Conservation (phyloP, 805 yeast species). For the Priceomyces melissophilus region DNA sequence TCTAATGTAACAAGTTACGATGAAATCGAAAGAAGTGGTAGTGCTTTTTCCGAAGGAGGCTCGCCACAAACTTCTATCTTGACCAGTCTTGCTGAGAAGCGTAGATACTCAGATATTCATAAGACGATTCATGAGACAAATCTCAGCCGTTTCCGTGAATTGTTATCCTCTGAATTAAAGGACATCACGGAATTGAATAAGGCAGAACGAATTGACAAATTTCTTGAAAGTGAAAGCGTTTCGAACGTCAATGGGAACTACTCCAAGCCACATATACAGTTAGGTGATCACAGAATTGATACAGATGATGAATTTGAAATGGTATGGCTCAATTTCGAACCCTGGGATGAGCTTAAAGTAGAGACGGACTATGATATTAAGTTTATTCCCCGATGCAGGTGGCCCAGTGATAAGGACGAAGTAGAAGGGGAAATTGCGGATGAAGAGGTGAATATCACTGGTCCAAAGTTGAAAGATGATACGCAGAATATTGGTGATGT, state of each 20-base stretch:
- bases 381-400: slow-evolving; percentile 27
- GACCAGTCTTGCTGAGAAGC: slow-evolving; percentile 13
- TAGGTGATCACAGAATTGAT: slow-evolving; percentile 35
- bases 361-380: slow-evolving; percentile 40
- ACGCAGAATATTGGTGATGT: slow-evolving; percentile 2
- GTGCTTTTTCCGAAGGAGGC: not conserved
- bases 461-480: slow-evolving; percentile 1
- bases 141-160: slow-evolving; percentile 12
- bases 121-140: slow-evolving; percentile 23
- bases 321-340: slow-evolving; percentile 43
- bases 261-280: slow-evolving; percentile 32
- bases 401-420: slow-evolving; percentile 7
- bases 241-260: slow-evolving; percentile 24
- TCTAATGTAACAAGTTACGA: slow-evolving; percentile 9
- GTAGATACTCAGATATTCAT: slow-evolving; percentile 30
- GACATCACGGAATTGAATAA: slow-evolving; percentile 36
- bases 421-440: slow-evolving; percentile 6
- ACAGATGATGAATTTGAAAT: slow-evolving; percentile 41
- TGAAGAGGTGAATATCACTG: slow-evolving; percentile 5
- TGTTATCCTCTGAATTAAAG: slow-evolving; percentile 24
- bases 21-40: not conserved
- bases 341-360: slow-evolving; percentile 41
- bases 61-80: slow-evolving; percentile 7
- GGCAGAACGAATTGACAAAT: slow-evolving; percentile 30
- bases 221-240: slow-evolving; percentile 30